A percentile compares a stretch with the other conserved stretches of the same genome.
Conservation (phyloP, 495 filamentous ascomycete species). For the Penicillium egyptiacum region DNA sequence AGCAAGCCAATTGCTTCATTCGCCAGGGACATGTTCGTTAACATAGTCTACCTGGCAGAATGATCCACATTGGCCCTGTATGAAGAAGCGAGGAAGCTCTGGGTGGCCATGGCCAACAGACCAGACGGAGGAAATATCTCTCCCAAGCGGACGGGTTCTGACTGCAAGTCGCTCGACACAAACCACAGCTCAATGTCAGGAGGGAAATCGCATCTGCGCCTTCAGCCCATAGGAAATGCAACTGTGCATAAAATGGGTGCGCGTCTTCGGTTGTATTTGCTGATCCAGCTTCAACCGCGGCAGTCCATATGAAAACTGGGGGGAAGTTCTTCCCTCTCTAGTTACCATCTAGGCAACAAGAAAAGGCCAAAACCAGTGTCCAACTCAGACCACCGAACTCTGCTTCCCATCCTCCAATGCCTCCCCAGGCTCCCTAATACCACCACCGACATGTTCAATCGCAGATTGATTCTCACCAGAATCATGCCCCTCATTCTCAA, state of each 20-base stretch:
- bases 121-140: background rate
- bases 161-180: background rate
- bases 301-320: background rate
- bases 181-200: background rate
- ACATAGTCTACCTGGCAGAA: background rate
- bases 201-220: background rate
- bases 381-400: background rate
- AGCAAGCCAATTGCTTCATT: background rate
- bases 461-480: background rate
- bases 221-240: background rate
- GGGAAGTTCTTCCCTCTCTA: background rate
- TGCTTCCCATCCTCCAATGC: background rate
- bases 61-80: background rate
- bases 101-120: background rate
- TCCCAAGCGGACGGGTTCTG: background rate
- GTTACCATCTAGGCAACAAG: background rate
- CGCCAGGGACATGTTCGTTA: background rate
- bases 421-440: background rate
- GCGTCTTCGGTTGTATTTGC: background rate
- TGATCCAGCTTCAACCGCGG: background rate
- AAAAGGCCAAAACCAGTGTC: background rate
- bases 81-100: background rate
- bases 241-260: background rate
- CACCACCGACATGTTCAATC: background rate
- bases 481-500: slow-evolving; percentile 1